Evolutionary conservation across 345 rosid genomes (phyloP).

Genomic region (Chamaenerion angustifolium): DNA sequence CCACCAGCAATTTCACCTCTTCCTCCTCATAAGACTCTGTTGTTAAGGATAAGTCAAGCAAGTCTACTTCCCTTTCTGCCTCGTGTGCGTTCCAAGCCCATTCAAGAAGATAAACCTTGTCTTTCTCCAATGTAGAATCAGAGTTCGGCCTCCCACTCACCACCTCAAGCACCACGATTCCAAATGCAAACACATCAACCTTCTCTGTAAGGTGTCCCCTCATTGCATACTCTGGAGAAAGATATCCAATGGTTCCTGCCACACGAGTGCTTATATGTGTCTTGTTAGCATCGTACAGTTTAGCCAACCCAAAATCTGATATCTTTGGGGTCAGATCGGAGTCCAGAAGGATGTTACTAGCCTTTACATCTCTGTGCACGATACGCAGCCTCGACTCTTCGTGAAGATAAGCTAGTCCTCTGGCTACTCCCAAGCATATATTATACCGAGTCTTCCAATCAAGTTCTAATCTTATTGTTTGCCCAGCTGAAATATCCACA

Average conservation of each 20-base stretch:
- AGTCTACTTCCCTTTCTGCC: constrained; percentile 18
- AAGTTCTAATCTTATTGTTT: constrained; percentile 17
- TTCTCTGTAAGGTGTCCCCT: too few species aligned
- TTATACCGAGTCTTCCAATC: constrained; percentile 27
- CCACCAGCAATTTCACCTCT: constrained; percentile 32
- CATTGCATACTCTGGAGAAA: too few species aligned
- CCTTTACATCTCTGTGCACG: constrained; percentile 45
- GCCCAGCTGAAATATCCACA: constrained; percentile 13
- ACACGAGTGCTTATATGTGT: constrained; percentile 48
- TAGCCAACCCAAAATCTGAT: constrained; percentile 52
- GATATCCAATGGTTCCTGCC: constrained; percentile 30
- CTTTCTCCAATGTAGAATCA: too few species aligned
- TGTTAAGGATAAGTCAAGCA: constrained; percentile 18
- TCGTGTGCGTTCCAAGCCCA: constrained; percentile 49
- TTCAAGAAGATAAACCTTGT: constrained; percentile 25
- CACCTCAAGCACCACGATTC: too few species aligned
- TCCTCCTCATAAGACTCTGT: constrained; percentile 7
- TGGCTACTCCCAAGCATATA: constrained; percentile 39
- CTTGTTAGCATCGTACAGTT: constrained; percentile 40
- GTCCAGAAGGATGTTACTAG: constrained; percentile 39
- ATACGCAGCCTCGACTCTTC: constrained; percentile 47
- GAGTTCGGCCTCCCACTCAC: too few species aligned
- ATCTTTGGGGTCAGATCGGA: constrained; percentile 36
- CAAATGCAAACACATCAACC: too few species aligned
- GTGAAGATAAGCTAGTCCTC: constrained; percentile 47